Evolutionary conservation across 139 green algal species (phyloP), one percentile per base, ranked within the genome.

Genomic region (Cymbomonas tetramitiformis): DNA sequence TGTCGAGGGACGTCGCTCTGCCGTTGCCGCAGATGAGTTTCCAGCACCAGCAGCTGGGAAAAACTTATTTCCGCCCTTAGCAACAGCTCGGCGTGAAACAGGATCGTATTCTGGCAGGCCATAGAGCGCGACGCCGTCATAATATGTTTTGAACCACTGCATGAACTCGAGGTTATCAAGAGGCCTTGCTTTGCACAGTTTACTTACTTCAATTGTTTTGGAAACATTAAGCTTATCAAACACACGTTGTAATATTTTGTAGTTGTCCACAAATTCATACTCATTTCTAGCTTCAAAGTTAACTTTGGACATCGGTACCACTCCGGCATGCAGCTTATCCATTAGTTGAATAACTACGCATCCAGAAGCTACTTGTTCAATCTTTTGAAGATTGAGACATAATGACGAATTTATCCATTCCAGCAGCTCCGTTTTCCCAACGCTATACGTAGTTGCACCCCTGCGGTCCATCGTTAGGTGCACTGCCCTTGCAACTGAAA

Each of bases 121-220:
- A 29, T 43, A 43, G 15, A 79, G 71, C 10, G 64, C 67, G 10
- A 71, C 80, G 21, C 72, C 49, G 61, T 93, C 79, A 62, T 67
- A 88, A 68, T 92, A 93, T n/a, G 67, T 73, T 48, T 94, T 92
- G 47, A 94, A 67, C 80, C 80, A 94, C 70, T 95, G 88, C 79
- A 94, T 87, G 68, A 95, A 95, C 75, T 95, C 89, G 5, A 89
- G 86, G 75, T 95, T 96, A 80, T 97, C 90, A 44, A 94, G 72
- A 21, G 86, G 79, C 61, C 83, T 72, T n/a, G 62, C 86, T 67
- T 95, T 95, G 58, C 87, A 75, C 34, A 97, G 75, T 49, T 86
- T 86, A 39, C 73, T 74, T 2, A 95, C 86, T 52, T 94, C 80
- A 46, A 95, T 81, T 36, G 77, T 77, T 83, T 93, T 56, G 19